Evolutionary conservation across 2,329 filamentous ascomycete genomes (phyloP), one percentile per base, ranked within the genome.

Genomic region (Cercospora berteroae): DNA sequence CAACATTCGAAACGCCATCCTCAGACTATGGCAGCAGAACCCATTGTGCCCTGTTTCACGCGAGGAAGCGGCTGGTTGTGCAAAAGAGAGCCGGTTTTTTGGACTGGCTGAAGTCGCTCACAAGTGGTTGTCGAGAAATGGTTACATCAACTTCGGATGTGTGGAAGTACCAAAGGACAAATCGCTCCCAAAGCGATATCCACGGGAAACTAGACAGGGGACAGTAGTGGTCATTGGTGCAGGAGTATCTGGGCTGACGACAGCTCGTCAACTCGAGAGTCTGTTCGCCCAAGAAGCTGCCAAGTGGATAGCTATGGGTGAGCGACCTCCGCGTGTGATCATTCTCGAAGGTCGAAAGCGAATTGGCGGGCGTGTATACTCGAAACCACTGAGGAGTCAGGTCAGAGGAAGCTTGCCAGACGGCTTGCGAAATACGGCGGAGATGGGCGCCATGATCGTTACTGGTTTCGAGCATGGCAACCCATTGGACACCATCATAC

Each of bases 361-460:
- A 67, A 88, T 99, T 62, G 95, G 95, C 48, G 95, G 95, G 48
- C 88, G 95, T 72, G 93, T 99, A 20, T 98, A 97, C 80, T 99
- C 95, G 63, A 93, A 90, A 76, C 87, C 86, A 57, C 79, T 89
- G 68, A 82, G 81, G 83, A 84, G 88, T 82, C 81, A 90, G 82
- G 78, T 86, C 78, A 79, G 83, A 65, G 76, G 83, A 75, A 79
- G 81, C 71, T 73, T 88, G 76, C 80, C 83, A 77, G 74, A 83
- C 71, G 77, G 83, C 80, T 87, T 85, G 78, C 86, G 80, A 60
- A 90, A 90, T 75, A 98, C 94, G 20, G 95, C 93, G 33, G 95
- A 99, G 78, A 96, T 97, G 89, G 95, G 95, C 29, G 95, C 94
- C 64, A 97, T 99, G 85, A 98, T 99, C 68, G 93, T 99, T 69